Base-by-base conservation (phyloP, 2,329 filamentous ascomycete species). In the Xylariaceae sp. region DNA sequence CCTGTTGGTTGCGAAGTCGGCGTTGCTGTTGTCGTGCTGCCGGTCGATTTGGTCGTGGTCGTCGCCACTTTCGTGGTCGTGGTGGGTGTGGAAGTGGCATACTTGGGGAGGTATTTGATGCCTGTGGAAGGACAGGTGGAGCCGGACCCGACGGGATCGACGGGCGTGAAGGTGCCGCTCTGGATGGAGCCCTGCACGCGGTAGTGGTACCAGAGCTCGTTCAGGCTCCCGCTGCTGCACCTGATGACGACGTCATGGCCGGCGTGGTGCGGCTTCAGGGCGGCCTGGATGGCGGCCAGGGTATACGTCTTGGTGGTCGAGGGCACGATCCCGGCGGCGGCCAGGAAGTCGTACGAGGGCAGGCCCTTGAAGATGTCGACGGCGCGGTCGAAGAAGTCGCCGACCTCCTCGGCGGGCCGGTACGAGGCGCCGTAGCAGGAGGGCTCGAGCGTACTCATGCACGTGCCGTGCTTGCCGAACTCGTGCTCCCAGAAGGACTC, bases 401-500 rank as follows among this genome's bases (percentile, higher is more conserved):
- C 71, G 1, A 81, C 78, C 53, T 87, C 83, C 44, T 82, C 69
- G 11, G 73, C 74, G 0, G 73, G 60, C 41, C 69, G 61, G 58
- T 85, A 83, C n/a, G n/a, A n/a, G 51, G 65, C 55, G 4, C 63
- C 60, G 62, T 86, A 88, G 67, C 84, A 88, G 13, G 62, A 59
- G 0, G 82, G 74, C 31, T 80, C 68, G 7, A 88, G 68, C 0
- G 84, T 88, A 50, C 68, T 77, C 50, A 87, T 76, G 63, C 83
- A 88, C 11, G 70, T 73, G 41, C 84, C 84, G 57, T 88, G 84
- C 61, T 86, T 88, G 50, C 69, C 67, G 75, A 78, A 88, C 60
- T 88, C 83, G 59, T 87, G 82, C 57, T 82, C 67, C 83, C 83
- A 88, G 49, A 88, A 76, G 12, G 63, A 63, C 50, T 81, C 73